Evolutionary conservation across 2,329 filamentous ascomycete species (phyloP).

Genomic region (Trematosphaeria pertusa): DNA sequence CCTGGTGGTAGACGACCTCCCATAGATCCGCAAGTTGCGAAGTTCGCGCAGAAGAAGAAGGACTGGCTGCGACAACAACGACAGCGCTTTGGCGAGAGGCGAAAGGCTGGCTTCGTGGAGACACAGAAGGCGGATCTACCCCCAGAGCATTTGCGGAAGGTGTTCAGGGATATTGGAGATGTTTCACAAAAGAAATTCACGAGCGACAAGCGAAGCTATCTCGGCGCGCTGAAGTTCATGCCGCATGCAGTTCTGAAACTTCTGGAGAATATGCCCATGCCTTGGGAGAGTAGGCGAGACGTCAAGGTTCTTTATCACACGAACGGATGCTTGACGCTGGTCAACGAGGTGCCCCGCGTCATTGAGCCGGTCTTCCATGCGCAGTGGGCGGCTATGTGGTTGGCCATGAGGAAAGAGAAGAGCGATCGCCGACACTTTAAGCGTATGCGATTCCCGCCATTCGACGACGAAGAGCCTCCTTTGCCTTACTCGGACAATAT

Average conservation of each 20-base stretch:
- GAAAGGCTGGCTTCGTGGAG: constrained; percentile 94
- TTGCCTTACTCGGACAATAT: constrained; percentile 99
- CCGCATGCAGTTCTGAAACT: constrained; percentile 97
- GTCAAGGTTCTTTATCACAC: constrained; percentile 99
- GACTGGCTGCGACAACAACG: constrained; percentile 94
- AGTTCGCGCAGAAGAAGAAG: constrained; percentile 98
- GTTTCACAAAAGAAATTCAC: constrained; percentile 99
- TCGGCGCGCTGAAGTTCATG: constrained; percentile 99
- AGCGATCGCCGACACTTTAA: constrained; percentile 96
- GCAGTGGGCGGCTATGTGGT: constrained; percentile 99
- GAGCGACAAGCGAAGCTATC: constrained; percentile 96
- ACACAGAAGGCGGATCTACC: constrained; percentile 99
- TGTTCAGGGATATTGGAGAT: constrained; percentile 97
- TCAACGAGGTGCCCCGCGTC: constrained; percentile 95
- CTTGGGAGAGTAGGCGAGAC: constrained; percentile 94
- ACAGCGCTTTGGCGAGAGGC: constrained; percentile 94
- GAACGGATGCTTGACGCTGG: constrained; percentile 94
- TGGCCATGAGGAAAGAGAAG: constrained; percentile 97
- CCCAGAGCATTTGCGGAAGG: constrained; percentile 96
- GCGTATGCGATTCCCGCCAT: constrained; percentile 97
- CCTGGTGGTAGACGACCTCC: constrained; percentile 77
- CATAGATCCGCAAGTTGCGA: constrained; percentile 83
- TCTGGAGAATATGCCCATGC: constrained; percentile 99
- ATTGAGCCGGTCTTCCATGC: constrained; percentile 98
- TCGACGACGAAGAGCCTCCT: constrained; percentile 97